These are phyloP conservation scores for Stylosanthes scabra DNA, from an alignment of 331 rosid genomes.

Conservation along the genomic window DNA sequence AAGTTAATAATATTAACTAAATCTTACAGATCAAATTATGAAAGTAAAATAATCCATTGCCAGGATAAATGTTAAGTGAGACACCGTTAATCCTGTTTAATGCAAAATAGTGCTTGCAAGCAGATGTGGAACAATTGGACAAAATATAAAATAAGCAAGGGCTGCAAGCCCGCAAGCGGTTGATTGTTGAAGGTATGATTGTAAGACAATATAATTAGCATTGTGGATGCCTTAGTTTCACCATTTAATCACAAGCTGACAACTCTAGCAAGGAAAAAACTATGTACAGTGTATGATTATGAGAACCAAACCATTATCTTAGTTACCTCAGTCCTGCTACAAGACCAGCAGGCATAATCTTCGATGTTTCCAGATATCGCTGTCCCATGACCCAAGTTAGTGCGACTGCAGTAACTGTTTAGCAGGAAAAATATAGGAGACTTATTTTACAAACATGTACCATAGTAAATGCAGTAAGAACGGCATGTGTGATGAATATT, in stretches of 20 bases:
- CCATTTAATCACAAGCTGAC: not conserved
- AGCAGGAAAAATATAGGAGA: not conserved
- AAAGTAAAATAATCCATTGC: not conserved
- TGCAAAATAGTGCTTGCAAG: not conserved
- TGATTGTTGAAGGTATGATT: not conserved
- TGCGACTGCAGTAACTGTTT: conserved; percentile 67
- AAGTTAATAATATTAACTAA: not conserved
- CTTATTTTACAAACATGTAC: not conserved
- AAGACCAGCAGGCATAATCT: conserved; percentile 90
- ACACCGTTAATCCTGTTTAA: not conserved
- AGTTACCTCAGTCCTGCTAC: conserved; percentile 82
- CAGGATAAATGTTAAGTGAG: conserved; percentile 5
- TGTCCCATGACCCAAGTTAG: conserved; percentile 85
- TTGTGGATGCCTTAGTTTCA: conserved; percentile 2
- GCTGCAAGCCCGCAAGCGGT: not conserved
- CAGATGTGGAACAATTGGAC: conserved; percentile 12
- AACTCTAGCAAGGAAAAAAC: not conserved
- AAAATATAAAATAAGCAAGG: conserved; percentile 9
- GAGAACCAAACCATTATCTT: conserved; percentile 18
- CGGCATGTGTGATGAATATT: conserved; percentile 7
- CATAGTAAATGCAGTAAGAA: conserved; percentile 6
- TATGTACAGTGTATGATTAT: not conserved
- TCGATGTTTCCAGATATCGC: conserved; percentile 73
- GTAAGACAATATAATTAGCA: not conserved
- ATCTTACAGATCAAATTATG: not conserved